Evolutionary conservation across 2,329 filamentous ascomycete species (phyloP).

Genomic region (Colletotrichum chlorophyti): DNA sequence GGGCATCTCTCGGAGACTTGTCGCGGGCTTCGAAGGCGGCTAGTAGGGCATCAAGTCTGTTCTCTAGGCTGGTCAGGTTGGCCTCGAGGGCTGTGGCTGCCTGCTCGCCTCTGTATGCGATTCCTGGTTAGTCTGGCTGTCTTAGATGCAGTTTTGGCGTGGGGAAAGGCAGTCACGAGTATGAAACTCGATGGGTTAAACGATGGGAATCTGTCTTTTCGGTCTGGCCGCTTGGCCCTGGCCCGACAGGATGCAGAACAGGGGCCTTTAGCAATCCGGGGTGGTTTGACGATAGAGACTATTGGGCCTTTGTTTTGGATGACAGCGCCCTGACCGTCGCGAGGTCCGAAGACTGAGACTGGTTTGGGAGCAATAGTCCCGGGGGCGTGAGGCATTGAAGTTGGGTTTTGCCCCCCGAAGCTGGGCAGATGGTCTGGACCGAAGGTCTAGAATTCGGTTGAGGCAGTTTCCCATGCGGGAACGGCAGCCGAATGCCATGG

Average conservation of each 20-base stretch:
- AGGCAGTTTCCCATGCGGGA: constrained; percentile 13
- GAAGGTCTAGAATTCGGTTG: constrained; percentile 1
- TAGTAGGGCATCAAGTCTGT: constrained; percentile 61
- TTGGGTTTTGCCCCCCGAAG: background rate
- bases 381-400: constrained; percentile 4
- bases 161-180: constrained; percentile 15
- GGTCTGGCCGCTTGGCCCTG: constrained; percentile 21
- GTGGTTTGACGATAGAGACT: background rate
- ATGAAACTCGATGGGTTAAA: constrained; percentile 2
- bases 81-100: constrained; percentile 59
- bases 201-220: constrained; percentile 24
- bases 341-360: constrained; percentile 1
- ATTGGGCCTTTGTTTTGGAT: background rate
- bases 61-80: constrained; percentile 58
- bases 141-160: background rate
- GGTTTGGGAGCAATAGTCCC: background rate
- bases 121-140: constrained; percentile 20
- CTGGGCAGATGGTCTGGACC: constrained; percentile 7
- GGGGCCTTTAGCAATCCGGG: background rate
- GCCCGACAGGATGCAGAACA: background rate
- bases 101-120: constrained; percentile 56
- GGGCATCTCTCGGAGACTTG: background rate
- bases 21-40: constrained; percentile 49
- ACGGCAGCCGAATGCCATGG: constrained; percentile 14
- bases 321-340: background rate